These are phyloP conservation scores for Letharia columbiana DNA, from an alignment of 495 filamentous ascomycete genomes.

Conservation along the genomic window DNA sequence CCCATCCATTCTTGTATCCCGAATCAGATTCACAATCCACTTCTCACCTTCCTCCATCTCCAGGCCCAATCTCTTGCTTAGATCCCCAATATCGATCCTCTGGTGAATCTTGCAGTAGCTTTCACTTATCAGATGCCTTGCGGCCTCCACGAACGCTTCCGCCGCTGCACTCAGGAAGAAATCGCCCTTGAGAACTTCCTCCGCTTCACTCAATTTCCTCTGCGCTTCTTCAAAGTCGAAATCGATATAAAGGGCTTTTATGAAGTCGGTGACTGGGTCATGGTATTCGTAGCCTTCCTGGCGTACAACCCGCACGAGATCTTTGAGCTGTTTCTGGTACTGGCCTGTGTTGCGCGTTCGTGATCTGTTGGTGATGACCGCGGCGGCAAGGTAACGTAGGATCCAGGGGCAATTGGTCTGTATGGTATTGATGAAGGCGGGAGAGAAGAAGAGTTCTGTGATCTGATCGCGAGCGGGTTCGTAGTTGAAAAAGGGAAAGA, in stretches of 20 bases:
- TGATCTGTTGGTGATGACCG: conserved; percentile 90
- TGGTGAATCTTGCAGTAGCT: conserved; percentile 99
- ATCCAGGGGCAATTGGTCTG: conserved; percentile 97
- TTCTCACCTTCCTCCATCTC: conserved; percentile 94
- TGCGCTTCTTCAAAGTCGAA: conserved; percentile 99
- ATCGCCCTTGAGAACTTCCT: conserved; percentile 83
- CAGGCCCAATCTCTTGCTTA: conserved; percentile 81
- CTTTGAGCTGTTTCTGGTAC: conserved; percentile 97
- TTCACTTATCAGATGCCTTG: conserved; percentile 92
- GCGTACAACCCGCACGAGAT: conserved; percentile 84
- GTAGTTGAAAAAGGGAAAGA: conserved; percentile 99
- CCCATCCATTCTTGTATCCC: conserved; percentile 92
- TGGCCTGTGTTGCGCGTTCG: conserved; percentile 67
- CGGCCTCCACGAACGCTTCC: conserved; percentile 87
- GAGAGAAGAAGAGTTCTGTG: conserved; percentile 93
- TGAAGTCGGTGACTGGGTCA: conserved; percentile 91
- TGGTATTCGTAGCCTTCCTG: conserved; percentile 97
- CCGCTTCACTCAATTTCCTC: conserved; percentile 79
- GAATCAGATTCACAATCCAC: conserved; percentile 99
- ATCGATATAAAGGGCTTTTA: conserved; percentile 92
- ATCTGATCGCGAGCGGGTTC: conserved; percentile 82
- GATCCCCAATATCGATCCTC: conserved; percentile 86
- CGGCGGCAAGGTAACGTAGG: conserved; percentile 84
- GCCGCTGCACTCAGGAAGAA: conserved; percentile 87
- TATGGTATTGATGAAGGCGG: conserved; percentile 96